Conservation (phyloP, 306 rosid genomes). For the Prunus mira region DNA sequence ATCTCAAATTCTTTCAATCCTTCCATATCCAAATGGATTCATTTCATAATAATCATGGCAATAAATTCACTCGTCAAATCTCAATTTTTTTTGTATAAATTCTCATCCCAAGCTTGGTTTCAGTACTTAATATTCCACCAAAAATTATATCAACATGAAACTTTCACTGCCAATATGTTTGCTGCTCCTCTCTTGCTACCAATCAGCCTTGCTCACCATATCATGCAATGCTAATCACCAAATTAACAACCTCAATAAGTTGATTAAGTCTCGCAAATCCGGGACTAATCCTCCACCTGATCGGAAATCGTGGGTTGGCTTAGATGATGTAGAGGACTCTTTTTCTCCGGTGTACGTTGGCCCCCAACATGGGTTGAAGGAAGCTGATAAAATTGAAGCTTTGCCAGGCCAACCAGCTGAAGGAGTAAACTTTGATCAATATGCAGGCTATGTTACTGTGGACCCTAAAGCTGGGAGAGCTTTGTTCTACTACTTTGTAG, state of each 20-base stretch:
- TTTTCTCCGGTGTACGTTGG: slow-evolving; percentile 16
- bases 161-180: neutral
- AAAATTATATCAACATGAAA: too few relatives aligned
- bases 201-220: neutral
- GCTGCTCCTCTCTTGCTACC: slow-evolving; percentile 9
- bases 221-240: slow-evolving; percentile 30
- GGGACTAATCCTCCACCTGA: slow-evolving; percentile 3
- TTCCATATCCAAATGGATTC: too few relatives aligned
- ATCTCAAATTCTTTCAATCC: too few relatives aligned
- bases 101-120: too few relatives aligned
- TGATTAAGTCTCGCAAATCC: slow-evolving; percentile 31
- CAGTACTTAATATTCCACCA: too few relatives aligned
- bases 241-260: slow-evolving; percentile 32
- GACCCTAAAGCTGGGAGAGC: slow-evolving; percentile 37
- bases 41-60: too few relatives aligned
- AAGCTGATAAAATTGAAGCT: slow-evolving; percentile 37
- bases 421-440: slow-evolving; percentile 49
- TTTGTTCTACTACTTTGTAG: slow-evolving; percentile 60
- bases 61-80: too few relatives aligned
- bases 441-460: slow-evolving; percentile 55
- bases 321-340: neutral
- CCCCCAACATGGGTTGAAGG: slow-evolving; percentile 30
- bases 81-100: too few relatives aligned
- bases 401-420: slow-evolving; percentile 51
- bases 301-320: slow-evolving; percentile 15